Conservation (phyloP, 495 filamentous ascomycete genomes). For the Hypomontagnella submonticulosa region DNA sequence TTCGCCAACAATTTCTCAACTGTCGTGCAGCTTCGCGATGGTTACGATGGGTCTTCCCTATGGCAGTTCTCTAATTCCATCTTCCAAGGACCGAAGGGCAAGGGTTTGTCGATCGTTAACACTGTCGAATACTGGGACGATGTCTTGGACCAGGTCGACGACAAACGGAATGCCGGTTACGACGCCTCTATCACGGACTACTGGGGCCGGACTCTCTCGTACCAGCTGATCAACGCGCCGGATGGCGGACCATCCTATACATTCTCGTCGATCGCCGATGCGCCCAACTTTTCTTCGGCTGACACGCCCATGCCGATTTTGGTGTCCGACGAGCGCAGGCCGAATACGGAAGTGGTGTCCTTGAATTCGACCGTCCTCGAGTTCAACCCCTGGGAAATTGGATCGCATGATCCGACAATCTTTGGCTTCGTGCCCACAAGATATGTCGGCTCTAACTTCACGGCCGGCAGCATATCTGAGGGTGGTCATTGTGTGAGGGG, state of each 20-base stretch:
- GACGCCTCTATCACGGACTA: constrained; percentile 86
- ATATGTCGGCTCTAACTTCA: constrained; percentile 85
- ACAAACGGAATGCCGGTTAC: constrained; percentile 77
- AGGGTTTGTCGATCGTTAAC: constrained; percentile 52
- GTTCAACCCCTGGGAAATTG: constrained; percentile 90
- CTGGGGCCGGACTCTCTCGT: constrained; percentile 83
- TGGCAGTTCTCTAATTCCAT: constrained; percentile 88
- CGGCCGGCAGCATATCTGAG: constrained; percentile 67
- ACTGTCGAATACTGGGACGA: constrained; percentile 73
- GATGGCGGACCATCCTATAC: constrained; percentile 84
- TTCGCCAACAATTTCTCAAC: constrained; percentile 91
- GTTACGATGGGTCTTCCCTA: constrained; percentile 61
- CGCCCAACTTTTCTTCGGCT: constrained; percentile 73
- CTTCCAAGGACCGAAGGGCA: constrained; percentile 60
- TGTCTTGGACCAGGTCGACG: constrained; percentile 68
- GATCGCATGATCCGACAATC: constrained; percentile 82
- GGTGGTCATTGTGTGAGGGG: constrained; percentile 75
- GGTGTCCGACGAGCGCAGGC: constrained; percentile 78
- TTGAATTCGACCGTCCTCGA: constrained; percentile 85
- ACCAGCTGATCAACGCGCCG: constrained; percentile 82
- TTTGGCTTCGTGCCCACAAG: constrained; percentile 80
- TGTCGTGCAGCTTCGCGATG: constrained; percentile 69
- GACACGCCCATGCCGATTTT: constrained; percentile 84
- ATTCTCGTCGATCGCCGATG: constrained; percentile 84
- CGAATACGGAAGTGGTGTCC: constrained; percentile 71